Evolutionary conservation across 192 early-diverging fungal species (phyloP).

Genomic region (Backusella mclennaniae): DNA sequence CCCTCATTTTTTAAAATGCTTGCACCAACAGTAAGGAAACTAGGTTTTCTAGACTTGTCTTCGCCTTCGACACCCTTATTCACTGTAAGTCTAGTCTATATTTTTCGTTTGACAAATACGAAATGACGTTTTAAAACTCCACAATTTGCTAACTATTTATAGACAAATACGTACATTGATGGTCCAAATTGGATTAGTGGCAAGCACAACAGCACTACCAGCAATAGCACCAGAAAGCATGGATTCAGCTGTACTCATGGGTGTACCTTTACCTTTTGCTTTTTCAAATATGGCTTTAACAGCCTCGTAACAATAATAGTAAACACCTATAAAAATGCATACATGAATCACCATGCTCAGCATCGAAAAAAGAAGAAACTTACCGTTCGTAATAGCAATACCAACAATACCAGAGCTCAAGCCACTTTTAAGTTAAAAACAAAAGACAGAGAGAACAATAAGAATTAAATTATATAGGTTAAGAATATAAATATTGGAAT

Average conservation of each 20-base stretch:
- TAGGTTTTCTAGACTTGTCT: constrained; percentile 35
- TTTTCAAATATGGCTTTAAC: constrained; percentile 85
- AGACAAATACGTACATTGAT: constrained; percentile 69
- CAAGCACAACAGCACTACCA: constrained; percentile 74
- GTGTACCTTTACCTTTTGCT: constrained; percentile 47
- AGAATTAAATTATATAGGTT: neutral
- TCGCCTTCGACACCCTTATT: constrained; percentile 64
- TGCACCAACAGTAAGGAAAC: constrained; percentile 44
- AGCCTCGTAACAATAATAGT: constrained; percentile 88
- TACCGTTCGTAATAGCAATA: constrained; percentile 93
- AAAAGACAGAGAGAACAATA: neutral
- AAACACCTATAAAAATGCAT: constrained; percentile 27
- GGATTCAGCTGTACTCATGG: constrained; percentile 84
- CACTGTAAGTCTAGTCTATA: constrained; percentile 81
- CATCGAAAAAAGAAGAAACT: constrained; percentile 35
- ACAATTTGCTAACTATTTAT: neutral
- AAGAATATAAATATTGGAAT: neutral
- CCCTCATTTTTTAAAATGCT: constrained; percentile 91
- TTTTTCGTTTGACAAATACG: neutral
- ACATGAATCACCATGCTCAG: neutral
- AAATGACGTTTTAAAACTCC: neutral
- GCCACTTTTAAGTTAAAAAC: constrained; percentile 56
- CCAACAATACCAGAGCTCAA: constrained; percentile 95
- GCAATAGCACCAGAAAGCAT: constrained; percentile 95
- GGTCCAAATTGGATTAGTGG: constrained; percentile 99